A percentile compares a stretch with the other conserved stretches of the same genome.
Evolutionary conservation across 805 yeast species (phyloP).

Genomic region (Cyberlindnera americana): DNA sequence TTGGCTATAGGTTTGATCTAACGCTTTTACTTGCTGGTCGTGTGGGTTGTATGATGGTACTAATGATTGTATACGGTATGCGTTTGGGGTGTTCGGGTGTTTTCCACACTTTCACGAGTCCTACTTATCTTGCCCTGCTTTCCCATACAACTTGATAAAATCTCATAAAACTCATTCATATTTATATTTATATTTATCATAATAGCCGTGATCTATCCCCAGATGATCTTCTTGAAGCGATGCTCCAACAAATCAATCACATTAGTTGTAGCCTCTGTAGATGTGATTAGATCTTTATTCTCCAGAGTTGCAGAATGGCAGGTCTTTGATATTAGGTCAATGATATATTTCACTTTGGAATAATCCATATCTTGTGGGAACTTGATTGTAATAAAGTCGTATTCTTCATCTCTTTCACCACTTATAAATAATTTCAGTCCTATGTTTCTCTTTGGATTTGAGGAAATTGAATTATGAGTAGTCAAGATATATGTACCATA

Average conservation of each 20-base stretch:
- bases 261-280: slow-evolving; percentile 35
- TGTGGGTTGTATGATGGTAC: too few species aligned
- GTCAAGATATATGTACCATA: slow-evolving; percentile 30
- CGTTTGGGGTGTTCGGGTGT: too few species aligned
- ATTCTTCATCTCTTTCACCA: not conserved
- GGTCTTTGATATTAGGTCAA: slow-evolving; percentile 25
- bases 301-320: slow-evolving; percentile 23
- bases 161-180: too few species aligned
- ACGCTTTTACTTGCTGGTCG: too few species aligned
- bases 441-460: slow-evolving; percentile 31
- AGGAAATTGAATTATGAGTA: slow-evolving; percentile 18
- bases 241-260: slow-evolving; percentile 34
- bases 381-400: slow-evolving; percentile 19
- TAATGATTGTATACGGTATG: too few species aligned
- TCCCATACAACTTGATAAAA: too few species aligned
- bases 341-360: slow-evolving; percentile 21
- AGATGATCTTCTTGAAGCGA: slow-evolving; percentile 35
- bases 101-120: too few species aligned
- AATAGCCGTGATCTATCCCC: slow-evolving; percentile 30
- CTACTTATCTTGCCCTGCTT: too few species aligned
- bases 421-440: slow-evolving; percentile 28
- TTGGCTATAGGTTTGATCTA: not conserved
- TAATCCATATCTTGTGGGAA: slow-evolving; percentile 27
- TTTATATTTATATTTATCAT: too few species aligned
- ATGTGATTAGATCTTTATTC: slow-evolving; percentile 32